Conservation (phyloP, 768 basidiomycete genomes). For the Collybiopsis luxurians region DNA sequence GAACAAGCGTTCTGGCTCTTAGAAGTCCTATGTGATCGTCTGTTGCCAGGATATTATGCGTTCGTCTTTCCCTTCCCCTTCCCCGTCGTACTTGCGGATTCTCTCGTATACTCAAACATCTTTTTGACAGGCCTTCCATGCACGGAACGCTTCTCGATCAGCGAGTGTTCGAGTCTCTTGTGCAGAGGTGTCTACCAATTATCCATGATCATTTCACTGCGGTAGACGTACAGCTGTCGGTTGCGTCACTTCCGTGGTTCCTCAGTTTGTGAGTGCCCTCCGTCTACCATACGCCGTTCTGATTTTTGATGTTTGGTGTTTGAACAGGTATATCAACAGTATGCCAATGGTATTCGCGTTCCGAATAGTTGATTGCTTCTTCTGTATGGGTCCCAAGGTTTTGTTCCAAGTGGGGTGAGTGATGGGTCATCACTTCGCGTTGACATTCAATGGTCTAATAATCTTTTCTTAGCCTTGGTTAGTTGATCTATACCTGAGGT, state of each 20-base stretch:
- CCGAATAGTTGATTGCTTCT: slow-evolving; percentile 95
- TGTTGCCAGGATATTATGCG: slow-evolving; percentile 98
- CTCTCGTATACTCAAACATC: background rate
- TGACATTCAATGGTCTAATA: too few species aligned
- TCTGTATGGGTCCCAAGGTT: slow-evolving; percentile 99
- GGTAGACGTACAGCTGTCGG: slow-evolving; percentile 95
- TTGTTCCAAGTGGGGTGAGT: slow-evolving; percentile 96
- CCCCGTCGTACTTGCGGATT: too few species aligned
- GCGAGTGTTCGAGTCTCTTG: slow-evolving; percentile 93
- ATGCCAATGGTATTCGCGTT: slow-evolving; percentile 99
- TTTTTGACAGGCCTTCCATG: slow-evolving; percentile 79
- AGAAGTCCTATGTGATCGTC: slow-evolving; percentile 90
- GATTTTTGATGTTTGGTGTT: too few species aligned
- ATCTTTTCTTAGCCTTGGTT: slow-evolving; percentile 46
- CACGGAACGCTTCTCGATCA: slow-evolving; percentile 99
- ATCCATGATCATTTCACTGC: slow-evolving; percentile 89
- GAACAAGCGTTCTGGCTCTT: slow-evolving; percentile 98
- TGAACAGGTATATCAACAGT: slow-evolving; percentile 78
- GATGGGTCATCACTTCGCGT: too few species aligned
- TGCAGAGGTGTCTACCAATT: slow-evolving; percentile 84
- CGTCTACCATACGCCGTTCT: slow-evolving; percentile 2
- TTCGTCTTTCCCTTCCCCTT: slow-evolving; percentile 31
- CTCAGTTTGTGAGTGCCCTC: slow-evolving; percentile 78
- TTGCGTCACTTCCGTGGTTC: slow-evolving; percentile 98
- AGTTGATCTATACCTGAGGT: slow-evolving; percentile 20